A percentile compares a stretch with the other conserved stretches of the same genome.
Evolutionary conservation across 371 early-diverging fungal species (phyloP).

Genomic region (Mortierella sp.): DNA sequence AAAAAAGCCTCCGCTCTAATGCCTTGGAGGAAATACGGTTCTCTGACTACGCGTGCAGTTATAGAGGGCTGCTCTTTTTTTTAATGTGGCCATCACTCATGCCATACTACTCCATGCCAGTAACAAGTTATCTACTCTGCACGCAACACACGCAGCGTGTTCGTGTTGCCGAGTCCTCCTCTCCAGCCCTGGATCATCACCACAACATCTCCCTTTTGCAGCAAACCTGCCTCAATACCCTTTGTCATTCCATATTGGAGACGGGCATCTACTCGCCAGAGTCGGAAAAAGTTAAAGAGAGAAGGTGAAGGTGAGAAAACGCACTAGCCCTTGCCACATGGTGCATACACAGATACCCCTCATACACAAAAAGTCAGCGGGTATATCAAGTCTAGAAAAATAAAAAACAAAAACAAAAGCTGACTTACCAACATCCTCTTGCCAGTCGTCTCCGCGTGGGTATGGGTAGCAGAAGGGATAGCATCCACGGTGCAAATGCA

Average conservation of each 20-base stretch:
- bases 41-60: too few relatives aligned
- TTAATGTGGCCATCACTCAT: too few relatives aligned
- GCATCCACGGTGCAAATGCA: constrained; percentile 87
- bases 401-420: background rate
- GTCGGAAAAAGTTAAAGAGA: too few relatives aligned
- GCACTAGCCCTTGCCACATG: too few relatives aligned
- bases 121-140: constrained; percentile 24
- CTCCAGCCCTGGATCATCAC: constrained; percentile 81
- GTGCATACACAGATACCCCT: too few relatives aligned
- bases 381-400: background rate
- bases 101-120: too few relatives aligned
- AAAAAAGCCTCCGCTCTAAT: too few relatives aligned
- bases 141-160: constrained; percentile 75
- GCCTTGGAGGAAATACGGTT: too few relatives aligned
- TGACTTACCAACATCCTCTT: constrained; percentile 54
- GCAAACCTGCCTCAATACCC: constrained; percentile 65
- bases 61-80: too few relatives aligned
- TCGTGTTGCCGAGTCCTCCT: constrained; percentile 78
- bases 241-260: constrained; percentile 68
- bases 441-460: constrained; percentile 56
- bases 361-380: too few relatives aligned
- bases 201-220: constrained; percentile 70
- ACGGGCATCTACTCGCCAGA: constrained; percentile 67
- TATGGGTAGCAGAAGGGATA: constrained; percentile 83
- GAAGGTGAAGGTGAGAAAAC: background rate